Conservation (phyloP, 2,329 filamentous ascomycete species). For the Ophiobolus disseminans region DNA sequence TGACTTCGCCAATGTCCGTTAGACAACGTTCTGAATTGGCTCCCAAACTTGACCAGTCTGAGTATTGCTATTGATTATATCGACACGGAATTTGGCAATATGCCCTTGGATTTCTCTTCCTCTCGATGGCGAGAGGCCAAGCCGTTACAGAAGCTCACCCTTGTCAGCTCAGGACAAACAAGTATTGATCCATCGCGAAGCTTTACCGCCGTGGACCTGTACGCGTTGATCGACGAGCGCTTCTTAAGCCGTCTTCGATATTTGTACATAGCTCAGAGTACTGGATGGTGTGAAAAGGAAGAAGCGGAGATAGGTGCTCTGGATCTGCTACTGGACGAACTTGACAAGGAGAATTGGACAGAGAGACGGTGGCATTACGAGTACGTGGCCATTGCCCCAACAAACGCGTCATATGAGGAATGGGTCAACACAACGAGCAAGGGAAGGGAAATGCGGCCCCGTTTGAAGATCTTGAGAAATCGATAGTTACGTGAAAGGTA, state of each 20-base stretch:
- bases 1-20: neutral
- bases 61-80: conserved; percentile 58
- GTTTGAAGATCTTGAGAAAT: conserved; percentile 30
- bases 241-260: conserved; percentile 49
- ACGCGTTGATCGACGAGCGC: conserved; percentile 51
- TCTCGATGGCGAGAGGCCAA: conserved; percentile 30
- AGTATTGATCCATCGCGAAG: conserved; percentile 41
- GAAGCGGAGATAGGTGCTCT: conserved; percentile 49
- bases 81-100: conserved; percentile 48
- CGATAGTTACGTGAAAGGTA: conserved; percentile 12
- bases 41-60: conserved; percentile 50
- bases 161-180: conserved; percentile 49
- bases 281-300: conserved; percentile 51
- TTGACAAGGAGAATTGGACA: conserved; percentile 49
- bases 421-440: conserved; percentile 27
- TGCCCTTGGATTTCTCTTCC: conserved; percentile 22
- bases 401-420: conserved; percentile 25
- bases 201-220: conserved; percentile 52
- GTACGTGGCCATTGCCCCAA: conserved; percentile 9
- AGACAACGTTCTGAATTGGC: conserved; percentile 51
- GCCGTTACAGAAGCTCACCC: conserved; percentile 48
- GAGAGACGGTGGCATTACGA: conserved; percentile 45
- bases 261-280: conserved; percentile 47
- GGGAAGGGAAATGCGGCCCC: conserved; percentile 33
- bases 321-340: conserved; percentile 47